Evolutionary conservation across 2,329 filamentous ascomycete species (phyloP).

Genomic region (Sporothrix brasiliensis): DNA sequence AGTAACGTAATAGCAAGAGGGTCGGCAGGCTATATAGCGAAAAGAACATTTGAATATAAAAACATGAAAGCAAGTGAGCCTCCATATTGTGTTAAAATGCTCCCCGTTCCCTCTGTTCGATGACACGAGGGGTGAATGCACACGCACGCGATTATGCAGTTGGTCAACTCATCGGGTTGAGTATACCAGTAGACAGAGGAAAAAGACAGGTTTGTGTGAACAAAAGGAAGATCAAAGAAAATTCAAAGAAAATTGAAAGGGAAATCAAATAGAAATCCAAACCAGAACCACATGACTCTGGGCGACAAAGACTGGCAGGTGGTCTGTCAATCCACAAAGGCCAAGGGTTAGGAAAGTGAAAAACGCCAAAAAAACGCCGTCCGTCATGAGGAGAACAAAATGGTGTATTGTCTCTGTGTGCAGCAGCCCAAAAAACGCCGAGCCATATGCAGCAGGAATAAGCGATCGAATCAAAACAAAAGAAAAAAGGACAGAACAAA

Average conservation of each 20-base stretch:
- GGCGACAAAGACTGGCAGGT: background rate
- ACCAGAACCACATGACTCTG: background rate
- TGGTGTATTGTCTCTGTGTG: background rate
- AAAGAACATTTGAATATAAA: background rate
- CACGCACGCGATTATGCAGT: background rate
- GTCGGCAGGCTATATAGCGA: background rate
- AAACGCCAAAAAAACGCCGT: conserved; percentile 18
- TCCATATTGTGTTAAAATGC: background rate
- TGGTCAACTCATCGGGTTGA: background rate
- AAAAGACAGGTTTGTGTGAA: background rate
- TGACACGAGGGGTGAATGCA: background rate
- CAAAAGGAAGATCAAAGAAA: background rate
- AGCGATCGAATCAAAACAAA: background rate
- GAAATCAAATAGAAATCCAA: background rate
- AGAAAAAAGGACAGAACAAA: background rate
- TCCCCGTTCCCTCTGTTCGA: background rate
- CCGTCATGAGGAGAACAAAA: conserved; percentile 15
- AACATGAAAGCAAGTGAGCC: background rate
- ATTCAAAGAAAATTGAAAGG: background rate
- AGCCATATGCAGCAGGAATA: conserved; percentile 6
- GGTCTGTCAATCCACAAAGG: background rate
- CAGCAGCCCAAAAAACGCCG: conserved; percentile 15
- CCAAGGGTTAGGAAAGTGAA: too few relatives aligned
- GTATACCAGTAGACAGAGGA: background rate
- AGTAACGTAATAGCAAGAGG: background rate